Evolutionary conservation across 169 alveolate species (phyloP).

Genomic region (Plasmodium relictum): DNA sequence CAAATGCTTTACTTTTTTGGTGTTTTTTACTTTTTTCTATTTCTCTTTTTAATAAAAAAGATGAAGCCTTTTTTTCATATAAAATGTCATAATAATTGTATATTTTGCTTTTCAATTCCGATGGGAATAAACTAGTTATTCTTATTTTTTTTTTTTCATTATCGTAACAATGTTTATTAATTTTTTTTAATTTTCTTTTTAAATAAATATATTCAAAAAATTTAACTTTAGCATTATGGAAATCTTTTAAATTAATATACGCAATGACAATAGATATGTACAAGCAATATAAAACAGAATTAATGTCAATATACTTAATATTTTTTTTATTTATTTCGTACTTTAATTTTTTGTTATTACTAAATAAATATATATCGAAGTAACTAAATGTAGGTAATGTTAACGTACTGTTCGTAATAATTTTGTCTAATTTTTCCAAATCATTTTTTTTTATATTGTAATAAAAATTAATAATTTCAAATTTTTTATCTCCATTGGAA

Average conservation of each 20-base stretch:
- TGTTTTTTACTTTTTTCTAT: background rate
- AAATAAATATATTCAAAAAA: conserved; percentile 63
- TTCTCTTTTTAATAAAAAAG: conserved; percentile 8
- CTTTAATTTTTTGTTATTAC: conserved; percentile 69
- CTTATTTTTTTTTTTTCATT: conserved; percentile 54
- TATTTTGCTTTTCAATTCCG: conserved; percentile 40
- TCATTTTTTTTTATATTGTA: conserved; percentile 42
- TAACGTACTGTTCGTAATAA: conserved; percentile 25
- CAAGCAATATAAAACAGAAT: conserved; percentile 39
- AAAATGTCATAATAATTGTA: conserved; percentile 45
- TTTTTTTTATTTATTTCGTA: conserved; percentile 76
- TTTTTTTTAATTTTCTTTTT: conserved; percentile 55
- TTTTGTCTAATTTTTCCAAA: conserved; percentile 64
- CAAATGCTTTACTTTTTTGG: background rate
- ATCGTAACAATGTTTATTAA: conserved; percentile 11
- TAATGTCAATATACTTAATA: conserved; percentile 50
- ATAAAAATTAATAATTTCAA: conserved; percentile 27
- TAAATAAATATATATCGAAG: conserved; percentile 71
- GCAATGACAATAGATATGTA: conserved; percentile 56
- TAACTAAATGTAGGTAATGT: conserved; percentile 63
- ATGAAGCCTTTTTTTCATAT: conserved; percentile 12
- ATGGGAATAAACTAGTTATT: conserved; percentile 25
- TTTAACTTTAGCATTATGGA: conserved; percentile 40
- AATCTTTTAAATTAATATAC: conserved; percentile 59
- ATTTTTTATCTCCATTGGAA: conserved; percentile 37